These are phyloP conservation scores for Gloeostereum incarnatum DNA, from an alignment of 768 basidiomycete species.

Conservation along the genomic window DNA sequence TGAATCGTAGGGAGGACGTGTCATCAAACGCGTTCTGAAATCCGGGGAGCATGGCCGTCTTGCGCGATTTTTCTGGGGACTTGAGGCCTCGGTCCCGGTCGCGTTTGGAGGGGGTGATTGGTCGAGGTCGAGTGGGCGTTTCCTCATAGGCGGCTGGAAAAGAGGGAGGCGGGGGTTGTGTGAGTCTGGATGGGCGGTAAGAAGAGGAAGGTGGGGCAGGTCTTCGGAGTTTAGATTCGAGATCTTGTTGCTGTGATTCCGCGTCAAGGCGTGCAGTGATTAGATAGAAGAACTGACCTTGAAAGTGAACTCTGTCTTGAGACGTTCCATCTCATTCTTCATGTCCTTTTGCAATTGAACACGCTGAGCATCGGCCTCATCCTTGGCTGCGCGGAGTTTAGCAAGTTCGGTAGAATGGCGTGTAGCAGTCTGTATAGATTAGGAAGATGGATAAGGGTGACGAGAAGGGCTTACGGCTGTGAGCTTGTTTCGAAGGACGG, in stretches of 20 bases:
- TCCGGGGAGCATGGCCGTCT: conserved; percentile 30
- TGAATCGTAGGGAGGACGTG: no score
- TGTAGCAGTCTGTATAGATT: conserved; percentile 35
- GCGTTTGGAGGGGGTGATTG: conserved; percentile 3
- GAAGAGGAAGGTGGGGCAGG: no score
- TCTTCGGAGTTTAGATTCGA: conserved; percentile 8
- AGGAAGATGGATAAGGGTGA: conserved; percentile 1
- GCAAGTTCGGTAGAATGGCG: conserved; percentile 49
- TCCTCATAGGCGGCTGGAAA: conserved; percentile 2
- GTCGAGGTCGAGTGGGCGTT: conserved; percentile 9
- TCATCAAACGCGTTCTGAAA: conserved; percentile 46
- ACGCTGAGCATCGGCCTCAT: conserved; percentile 50
- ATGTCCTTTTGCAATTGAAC: conserved; percentile 47
- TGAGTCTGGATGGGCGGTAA: no score
- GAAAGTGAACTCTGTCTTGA: conserved; percentile 62
- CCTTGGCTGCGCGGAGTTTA: conserved; percentile 49
- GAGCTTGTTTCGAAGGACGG: conserved; percentile 52
- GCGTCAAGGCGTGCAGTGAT: conserved; percentile 5
- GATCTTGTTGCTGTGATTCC: conserved; percentile 7
- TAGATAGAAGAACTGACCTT: conserved; percentile 32
- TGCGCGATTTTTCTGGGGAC: conserved; percentile 25
- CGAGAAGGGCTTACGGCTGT: conserved; percentile 41
- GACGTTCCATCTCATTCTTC: conserved; percentile 59
- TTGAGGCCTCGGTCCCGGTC: conserved; percentile 10
- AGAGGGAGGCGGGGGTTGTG: conserved; percentile 3